Conservation (phyloP, 176 grass and related monocot species). For the Phoenix dactylifera region DNA sequence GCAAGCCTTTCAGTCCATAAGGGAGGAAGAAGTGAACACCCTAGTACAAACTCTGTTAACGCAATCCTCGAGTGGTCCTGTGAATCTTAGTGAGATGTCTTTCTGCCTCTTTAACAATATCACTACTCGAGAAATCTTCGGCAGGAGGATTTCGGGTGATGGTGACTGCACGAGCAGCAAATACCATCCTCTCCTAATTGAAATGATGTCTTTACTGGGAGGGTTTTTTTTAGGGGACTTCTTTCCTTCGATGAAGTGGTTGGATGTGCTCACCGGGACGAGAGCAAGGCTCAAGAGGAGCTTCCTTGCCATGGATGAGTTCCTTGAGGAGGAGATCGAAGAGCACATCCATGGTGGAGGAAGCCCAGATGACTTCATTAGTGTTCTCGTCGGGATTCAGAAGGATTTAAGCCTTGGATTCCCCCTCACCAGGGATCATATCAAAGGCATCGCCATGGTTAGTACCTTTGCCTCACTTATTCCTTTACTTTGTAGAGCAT, state of each 20-base stretch:
- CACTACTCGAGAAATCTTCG: no score
- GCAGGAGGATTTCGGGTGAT: no score
- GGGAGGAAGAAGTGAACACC: no score
- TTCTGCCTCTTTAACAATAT: no score
- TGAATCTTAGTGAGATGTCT: no score
- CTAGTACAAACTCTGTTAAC: no score
- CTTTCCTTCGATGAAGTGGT: not conserved
- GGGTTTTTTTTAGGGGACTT: constrained; percentile 9
- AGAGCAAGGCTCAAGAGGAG: constrained; percentile 4
- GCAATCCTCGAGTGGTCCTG: no score
- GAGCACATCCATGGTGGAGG: not conserved
- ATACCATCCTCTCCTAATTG: not conserved
- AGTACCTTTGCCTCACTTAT: not conserved
- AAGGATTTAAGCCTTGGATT: constrained; percentile 11
- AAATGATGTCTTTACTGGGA: not conserved
- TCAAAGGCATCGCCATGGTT: constrained; percentile 21
- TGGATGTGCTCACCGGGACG: not conserved
- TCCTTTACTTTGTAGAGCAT: no score
- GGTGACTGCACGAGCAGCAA: no score
- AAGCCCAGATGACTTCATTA: constrained; percentile 11
- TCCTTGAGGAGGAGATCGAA: constrained; percentile 13
- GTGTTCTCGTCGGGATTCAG: constrained; percentile 16
- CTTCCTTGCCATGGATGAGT: not conserved
- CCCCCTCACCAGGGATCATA: constrained; percentile 7
- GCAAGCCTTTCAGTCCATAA: no score